Evolutionary conservation across 2,329 filamentous ascomycete genomes (phyloP).

Genomic region (Cladophialophora carrionii): DNA sequence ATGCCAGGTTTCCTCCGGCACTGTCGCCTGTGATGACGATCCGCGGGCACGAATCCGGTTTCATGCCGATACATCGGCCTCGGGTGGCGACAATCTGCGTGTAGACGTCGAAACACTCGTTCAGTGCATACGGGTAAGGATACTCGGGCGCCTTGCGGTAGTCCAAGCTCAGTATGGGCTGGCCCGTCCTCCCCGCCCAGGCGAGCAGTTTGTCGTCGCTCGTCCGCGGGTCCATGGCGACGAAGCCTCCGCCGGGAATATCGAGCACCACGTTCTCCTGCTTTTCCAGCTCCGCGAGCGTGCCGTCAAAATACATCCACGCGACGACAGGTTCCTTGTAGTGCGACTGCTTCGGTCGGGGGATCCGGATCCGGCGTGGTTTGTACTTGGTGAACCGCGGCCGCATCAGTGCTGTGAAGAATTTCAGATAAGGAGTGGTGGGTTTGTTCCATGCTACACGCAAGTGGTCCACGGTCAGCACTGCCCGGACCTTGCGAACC

Average conservation of each 20-base stretch:
- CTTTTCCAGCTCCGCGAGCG: conserved; percentile 73
- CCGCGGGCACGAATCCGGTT: conserved; percentile 66
- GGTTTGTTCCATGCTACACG: conserved; percentile 95
- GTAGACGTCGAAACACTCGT: conserved; percentile 87
- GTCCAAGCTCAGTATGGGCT: conserved; percentile 89
- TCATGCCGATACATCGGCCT: conserved; percentile 76
- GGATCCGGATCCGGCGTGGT: conserved; percentile 81
- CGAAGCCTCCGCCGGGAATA: conserved; percentile 90
- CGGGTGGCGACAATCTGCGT: conserved; percentile 70
- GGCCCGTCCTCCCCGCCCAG: conserved; percentile 84
- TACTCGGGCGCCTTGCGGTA: conserved; percentile 86
- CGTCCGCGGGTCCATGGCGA: conserved; percentile 93
- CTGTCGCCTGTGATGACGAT: conserved; percentile 79
- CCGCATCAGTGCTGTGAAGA: conserved; percentile 71
- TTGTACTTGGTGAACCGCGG: conserved; percentile 80
- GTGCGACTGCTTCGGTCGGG: conserved; percentile 74
- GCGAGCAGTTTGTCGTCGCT: conserved; percentile 92
- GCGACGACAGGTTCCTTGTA: conserved; percentile 81
- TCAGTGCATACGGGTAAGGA: conserved; percentile 81
- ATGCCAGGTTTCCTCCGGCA: conserved; percentile 78
- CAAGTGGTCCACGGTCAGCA: conserved; percentile 86
- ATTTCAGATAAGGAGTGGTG: conserved; percentile 79
- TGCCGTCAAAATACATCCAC: conserved; percentile 94
- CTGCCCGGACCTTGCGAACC: conserved; percentile 83
- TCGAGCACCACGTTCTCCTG: conserved; percentile 82